These are phyloP conservation scores for Dactylellina haptotyla DNA, from an alignment of 2,329 filamentous ascomycete genomes.

Conservation along the genomic window DNA sequence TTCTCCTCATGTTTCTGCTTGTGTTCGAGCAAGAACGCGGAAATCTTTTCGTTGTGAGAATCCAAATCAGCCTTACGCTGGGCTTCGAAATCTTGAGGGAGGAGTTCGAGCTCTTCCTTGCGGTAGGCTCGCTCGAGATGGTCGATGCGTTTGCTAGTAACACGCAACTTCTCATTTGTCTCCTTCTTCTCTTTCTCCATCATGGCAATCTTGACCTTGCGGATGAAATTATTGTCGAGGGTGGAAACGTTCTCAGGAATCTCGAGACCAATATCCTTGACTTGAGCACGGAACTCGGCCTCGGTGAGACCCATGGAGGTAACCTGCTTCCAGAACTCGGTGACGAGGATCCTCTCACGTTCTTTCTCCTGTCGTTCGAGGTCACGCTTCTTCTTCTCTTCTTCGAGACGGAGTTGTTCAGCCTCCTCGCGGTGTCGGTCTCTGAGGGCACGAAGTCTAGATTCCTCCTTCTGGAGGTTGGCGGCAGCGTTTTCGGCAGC, in stretches of 20 bases:
- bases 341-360: conserved; percentile 86
- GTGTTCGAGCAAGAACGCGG: conserved; percentile 79
- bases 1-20: conserved; percentile 91
- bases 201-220: conserved; percentile 92
- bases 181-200: conserved; percentile 98
- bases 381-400: conserved; percentile 91
- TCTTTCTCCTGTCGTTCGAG: conserved; percentile 85
- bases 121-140: conserved; percentile 97
- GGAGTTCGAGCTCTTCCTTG: conserved; percentile 92
- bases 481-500: conserved; percentile 88
- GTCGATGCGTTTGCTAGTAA: conserved; percentile 94
- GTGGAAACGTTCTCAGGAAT: conserved; percentile 79
- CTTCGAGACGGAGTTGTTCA: conserved; percentile 86
- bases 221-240: conserved; percentile 87
- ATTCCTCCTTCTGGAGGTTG: conserved; percentile 90
- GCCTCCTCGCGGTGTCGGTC: conserved; percentile 89
- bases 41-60: conserved; percentile 81
- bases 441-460: conserved; percentile 83
- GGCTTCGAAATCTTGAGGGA: conserved; percentile 82
- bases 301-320: conserved; percentile 65
- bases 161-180: conserved; percentile 86
- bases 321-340: conserved; percentile 92
- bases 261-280: conserved; percentile 68
- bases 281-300: conserved; percentile 44
- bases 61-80: conserved; percentile 82